A percentile compares a stretch with the other conserved stretches of the same genome.
Evolutionary conservation across 768 basidiomycete species (phyloP).

Genomic region (Phallus indusiatus): DNA sequence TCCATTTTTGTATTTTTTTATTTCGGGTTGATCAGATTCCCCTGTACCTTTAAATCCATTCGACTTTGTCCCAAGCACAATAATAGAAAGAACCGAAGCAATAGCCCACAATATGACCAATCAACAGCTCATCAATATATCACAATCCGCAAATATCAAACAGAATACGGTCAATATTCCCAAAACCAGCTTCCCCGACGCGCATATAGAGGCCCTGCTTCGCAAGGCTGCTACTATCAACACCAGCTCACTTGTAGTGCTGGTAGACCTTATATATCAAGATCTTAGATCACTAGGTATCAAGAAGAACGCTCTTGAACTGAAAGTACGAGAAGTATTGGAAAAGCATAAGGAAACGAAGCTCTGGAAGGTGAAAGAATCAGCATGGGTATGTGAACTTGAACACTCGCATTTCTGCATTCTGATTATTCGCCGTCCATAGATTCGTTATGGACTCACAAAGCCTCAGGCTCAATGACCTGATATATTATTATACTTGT

Average conservation of each 20-base stretch:
- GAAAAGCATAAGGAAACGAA: constrained; percentile 62
- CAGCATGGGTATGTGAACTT: constrained; percentile 8
- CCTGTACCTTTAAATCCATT: constrained; percentile 73
- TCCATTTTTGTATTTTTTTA: background rate
- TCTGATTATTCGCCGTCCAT: too few species aligned
- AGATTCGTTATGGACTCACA: constrained; percentile 1
- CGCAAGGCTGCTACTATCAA: constrained; percentile 53
- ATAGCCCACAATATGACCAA: background rate
- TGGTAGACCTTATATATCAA: constrained; percentile 66
- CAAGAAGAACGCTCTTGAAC: constrained; percentile 78
- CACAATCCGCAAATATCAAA: constrained; percentile 6
- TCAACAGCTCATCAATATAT: background rate
- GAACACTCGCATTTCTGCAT: background rate
- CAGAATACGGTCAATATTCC: constrained; percentile 17
- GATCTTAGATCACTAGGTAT: constrained; percentile 61
- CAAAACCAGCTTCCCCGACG: constrained; percentile 62
- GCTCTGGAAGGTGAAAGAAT: constrained; percentile 58
- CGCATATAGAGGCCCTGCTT: constrained; percentile 49
- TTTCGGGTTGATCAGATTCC: constrained; percentile 39
- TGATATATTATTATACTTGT: background rate
- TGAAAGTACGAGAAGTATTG: constrained; percentile 66
- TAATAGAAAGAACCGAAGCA: constrained; percentile 8
- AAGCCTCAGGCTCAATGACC: background rate
- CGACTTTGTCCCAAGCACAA: constrained; percentile 47
- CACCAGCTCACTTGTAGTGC: constrained; percentile 50